Percentiles rank a stretch among this genome's conserved stretches.
These are phyloP conservation scores for Paratinospora sagittata DNA, from an alignment of 164 flowering plant species.

Conservation along the genomic window DNA sequence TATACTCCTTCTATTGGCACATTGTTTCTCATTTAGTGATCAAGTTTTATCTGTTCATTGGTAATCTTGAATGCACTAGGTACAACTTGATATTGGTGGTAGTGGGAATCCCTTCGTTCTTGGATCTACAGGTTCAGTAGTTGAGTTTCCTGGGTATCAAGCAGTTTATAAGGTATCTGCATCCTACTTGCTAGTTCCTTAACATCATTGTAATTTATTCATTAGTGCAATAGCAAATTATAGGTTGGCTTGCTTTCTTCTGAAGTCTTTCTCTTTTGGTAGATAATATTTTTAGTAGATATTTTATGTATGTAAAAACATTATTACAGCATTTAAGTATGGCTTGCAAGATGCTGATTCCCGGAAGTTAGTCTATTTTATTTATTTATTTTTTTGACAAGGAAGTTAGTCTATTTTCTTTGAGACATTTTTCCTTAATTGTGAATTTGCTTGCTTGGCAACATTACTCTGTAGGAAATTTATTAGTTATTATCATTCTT, in stretches of 20 bases:
- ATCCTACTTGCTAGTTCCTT: not conserved
- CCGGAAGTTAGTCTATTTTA: too few species aligned
- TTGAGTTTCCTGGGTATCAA: conserved; percentile 61
- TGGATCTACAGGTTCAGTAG: conserved; percentile 57
- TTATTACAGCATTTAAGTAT: not conserved
- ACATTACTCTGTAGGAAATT: not conserved
- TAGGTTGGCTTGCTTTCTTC: not conserved
- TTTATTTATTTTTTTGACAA: too few species aligned
- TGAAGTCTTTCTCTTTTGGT: not conserved
- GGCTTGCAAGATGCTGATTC: not conserved
- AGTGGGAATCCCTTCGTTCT: conserved; percentile 37
- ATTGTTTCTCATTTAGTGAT: too few species aligned
- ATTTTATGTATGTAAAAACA: not conserved
- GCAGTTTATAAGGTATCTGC: conserved; percentile 59
- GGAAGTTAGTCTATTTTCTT: too few species aligned
- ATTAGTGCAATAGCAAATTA: not conserved
- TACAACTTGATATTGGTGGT: conserved; percentile 61
- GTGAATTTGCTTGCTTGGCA: too few species aligned
- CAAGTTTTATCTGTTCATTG: too few species aligned
- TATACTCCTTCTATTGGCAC: too few species aligned
- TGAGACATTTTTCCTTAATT: too few species aligned
- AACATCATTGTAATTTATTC: not conserved
- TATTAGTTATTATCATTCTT: not conserved
- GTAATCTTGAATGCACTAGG: conserved; percentile 30
- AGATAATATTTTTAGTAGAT: not conserved